Evolutionary conservation across 257 asterid genomes (phyloP).

Genomic region (Gentiana dahurica): DNA sequence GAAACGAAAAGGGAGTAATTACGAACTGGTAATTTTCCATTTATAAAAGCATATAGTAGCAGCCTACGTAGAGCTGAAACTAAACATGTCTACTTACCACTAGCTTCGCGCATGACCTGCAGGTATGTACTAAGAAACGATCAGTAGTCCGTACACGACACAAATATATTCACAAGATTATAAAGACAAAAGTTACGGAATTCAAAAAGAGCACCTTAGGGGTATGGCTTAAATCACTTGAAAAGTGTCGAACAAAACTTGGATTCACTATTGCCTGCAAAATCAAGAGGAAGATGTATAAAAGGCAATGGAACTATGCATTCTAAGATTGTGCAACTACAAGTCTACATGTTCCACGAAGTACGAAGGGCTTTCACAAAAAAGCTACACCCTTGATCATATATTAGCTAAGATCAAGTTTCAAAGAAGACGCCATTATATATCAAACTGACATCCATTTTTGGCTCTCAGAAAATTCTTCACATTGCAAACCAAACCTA

Average conservation of each 20-base stretch:
- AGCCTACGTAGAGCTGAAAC: background rate
- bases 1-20: background rate
- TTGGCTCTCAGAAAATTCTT: no score
- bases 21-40: no score
- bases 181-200: constrained; percentile 5
- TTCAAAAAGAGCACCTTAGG: constrained; percentile 7
- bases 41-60: constrained; percentile 1
- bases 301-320: no score
- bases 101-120: constrained; percentile 44
- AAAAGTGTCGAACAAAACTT: constrained; percentile 5
- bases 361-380: no score
- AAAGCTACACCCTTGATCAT: no score
- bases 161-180: constrained; percentile 4
- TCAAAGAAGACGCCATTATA: no score
- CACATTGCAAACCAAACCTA: no score
- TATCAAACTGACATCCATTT: no score
- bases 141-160: constrained; percentile 1
- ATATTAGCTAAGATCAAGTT: no score
- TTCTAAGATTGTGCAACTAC: no score
- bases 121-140: constrained; percentile 10
- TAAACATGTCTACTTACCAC: constrained; percentile 34
- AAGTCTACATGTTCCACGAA: no score
- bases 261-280: constrained; percentile 15
- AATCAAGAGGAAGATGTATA: background rate
- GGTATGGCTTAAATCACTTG: constrained; percentile 1